Percentiles rank a stretch among this genome's conserved stretches.
Conservation (phyloP, 73 alveolate genomes). For the Diophrys sp. region DNA sequence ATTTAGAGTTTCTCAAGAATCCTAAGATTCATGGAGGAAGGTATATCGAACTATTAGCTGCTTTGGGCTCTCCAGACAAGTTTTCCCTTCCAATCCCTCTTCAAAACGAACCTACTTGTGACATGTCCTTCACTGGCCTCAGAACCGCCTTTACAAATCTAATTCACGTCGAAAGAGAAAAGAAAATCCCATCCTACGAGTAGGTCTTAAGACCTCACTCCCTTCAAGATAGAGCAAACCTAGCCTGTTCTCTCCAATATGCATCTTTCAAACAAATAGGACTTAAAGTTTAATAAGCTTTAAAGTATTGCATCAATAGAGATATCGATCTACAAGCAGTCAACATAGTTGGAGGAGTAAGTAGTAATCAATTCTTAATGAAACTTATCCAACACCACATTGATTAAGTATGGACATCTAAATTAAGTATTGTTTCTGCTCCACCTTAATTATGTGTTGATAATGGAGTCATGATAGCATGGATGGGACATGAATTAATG, state of each 20-base stretch:
- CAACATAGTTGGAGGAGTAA: neutral
- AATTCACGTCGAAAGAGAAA: neutral
- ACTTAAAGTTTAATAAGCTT: no score
- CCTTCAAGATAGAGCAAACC: neutral
- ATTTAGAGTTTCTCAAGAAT: slow-evolving; percentile 19
- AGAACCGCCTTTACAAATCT: neutral
- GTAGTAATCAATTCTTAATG: neutral
- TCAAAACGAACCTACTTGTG: slow-evolving; percentile 17
- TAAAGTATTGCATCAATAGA: no score
- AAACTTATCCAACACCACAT: neutral
- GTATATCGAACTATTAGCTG: slow-evolving; percentile 19
- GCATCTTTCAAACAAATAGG: neutral
- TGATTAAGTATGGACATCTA: no score
- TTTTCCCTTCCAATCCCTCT: slow-evolving; percentile 21
- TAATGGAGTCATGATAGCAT: no score
- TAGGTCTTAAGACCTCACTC: neutral
- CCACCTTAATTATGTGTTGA: no score
- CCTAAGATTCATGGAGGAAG: slow-evolving; percentile 19
- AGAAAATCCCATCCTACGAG: neutral
- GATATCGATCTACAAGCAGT: neutral
- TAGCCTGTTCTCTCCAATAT: neutral
- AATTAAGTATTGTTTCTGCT: no score
- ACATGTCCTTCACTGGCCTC: slow-evolving; percentile 34
- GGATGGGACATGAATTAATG: no score
- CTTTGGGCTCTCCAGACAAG: slow-evolving; percentile 25